Evolutionary conservation across 23 red algal genomes (phyloP).

Genomic region (Gracilariopsis chorda): DNA sequence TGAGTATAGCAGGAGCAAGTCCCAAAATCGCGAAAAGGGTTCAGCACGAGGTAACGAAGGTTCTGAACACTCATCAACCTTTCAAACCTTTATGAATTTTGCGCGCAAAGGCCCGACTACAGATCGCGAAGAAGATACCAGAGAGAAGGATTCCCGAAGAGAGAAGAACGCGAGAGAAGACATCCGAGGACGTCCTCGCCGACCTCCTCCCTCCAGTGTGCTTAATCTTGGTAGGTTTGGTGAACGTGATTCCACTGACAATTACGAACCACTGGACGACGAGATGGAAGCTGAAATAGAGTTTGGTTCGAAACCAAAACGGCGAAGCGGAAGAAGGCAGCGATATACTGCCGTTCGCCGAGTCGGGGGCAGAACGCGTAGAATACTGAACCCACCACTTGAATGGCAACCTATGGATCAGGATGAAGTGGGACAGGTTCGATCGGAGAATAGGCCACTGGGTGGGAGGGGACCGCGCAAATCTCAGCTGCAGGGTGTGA

Average conservation of each 20-base stretch:
- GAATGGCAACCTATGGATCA: slow-evolving; percentile 37
- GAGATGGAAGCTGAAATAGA: neutral
- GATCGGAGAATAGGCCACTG: neutral
- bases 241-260: neutral
- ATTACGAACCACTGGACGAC: neutral
- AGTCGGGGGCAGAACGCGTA: neutral
- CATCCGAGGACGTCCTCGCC: neutral
- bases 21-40: neutral
- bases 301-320: neutral
- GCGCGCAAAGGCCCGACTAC: slow-evolving; percentile 9
- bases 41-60: neutral
- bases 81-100: slow-evolving; percentile 33
- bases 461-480: neutral
- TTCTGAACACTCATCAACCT: neutral
- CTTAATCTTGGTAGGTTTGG: neutral
- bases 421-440: slow-evolving; percentile 17
- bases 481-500: neutral
- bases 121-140: neutral
- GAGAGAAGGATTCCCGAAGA: neutral
- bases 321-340: slow-evolving; percentile 5
- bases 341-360: slow-evolving; percentile 17
- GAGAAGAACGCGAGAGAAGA: neutral
- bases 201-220: neutral
- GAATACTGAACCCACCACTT: slow-evolving; percentile 4
- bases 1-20: neutral